phyloP scores from a whole-genome alignment of 805 yeast species.

The Suhomyces tanzawaensis region DNA sequence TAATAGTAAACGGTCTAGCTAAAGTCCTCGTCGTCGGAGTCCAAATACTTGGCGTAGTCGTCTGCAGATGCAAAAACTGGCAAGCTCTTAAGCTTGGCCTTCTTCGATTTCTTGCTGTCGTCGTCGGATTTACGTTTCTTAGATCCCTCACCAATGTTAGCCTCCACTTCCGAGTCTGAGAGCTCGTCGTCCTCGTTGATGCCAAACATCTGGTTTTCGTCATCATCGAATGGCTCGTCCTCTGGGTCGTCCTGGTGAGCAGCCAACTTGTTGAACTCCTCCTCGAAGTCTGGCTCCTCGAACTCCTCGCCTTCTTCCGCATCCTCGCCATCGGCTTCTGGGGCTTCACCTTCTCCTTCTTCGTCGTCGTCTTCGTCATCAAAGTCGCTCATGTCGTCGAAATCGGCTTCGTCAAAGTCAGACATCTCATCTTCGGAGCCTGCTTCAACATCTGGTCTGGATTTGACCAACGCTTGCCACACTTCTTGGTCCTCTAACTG shows the following conservation, averaged over 20 bases:
- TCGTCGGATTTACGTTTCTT: conserved; percentile 26
- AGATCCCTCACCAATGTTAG: conserved; percentile 24
- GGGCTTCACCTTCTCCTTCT: conserved; percentile 21
- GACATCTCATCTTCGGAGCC: conserved; percentile 29
- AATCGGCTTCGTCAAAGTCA: conserved; percentile 47
- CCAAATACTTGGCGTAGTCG: conserved; percentile 73
- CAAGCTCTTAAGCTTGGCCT: conserved; percentile 58
- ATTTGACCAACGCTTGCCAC: conserved; percentile 75
- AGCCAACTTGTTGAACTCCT: conserved; percentile 8
- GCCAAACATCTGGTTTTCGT: conserved; percentile 20
- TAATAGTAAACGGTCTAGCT: conserved; percentile 2
- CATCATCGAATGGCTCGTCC: conserved; percentile 18
- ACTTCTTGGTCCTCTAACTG: conserved; percentile 66
- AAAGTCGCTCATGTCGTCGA: conserved; percentile 36
- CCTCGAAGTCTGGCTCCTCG: conserved; percentile 20
- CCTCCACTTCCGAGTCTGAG: conserved; percentile 12
- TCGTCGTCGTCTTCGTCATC: conserved; percentile 34
- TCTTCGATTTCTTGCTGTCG: conserved; percentile 41
- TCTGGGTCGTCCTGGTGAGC: conserved; percentile 16
- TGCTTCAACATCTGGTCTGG: conserved; percentile 69
- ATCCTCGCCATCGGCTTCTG: conserved; percentile 28
- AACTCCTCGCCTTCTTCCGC: conserved; percentile 21
- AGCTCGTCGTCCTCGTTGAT: conserved; percentile 27
- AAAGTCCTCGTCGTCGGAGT: conserved; percentile 58
- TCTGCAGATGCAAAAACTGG: conserved; percentile 90